Evolutionary conservation across 805 yeast species (phyloP).

Genomic region (Metschnikowia picachoensis): DNA sequence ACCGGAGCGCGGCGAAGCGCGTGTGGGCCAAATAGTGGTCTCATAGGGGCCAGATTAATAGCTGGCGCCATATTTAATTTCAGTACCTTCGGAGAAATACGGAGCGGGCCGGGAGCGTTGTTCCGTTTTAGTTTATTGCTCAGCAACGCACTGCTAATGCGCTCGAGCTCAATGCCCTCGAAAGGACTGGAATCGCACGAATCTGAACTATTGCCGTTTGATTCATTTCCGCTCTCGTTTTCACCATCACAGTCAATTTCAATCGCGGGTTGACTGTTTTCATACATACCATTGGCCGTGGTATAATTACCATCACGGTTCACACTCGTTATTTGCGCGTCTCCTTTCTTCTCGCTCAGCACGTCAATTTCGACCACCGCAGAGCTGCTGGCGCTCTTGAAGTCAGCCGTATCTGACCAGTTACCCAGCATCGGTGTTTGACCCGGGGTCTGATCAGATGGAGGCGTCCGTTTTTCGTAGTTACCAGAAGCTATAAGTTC

Average conservation of each 20-base stretch:
- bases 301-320: too few species aligned
- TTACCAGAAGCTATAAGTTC: slow-evolving; percentile 13
- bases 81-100: slow-evolving; percentile 3
- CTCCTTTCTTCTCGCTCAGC: background rate
- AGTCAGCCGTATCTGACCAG: slow-evolving; percentile 3
- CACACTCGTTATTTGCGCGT: background rate
- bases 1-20: slow-evolving; percentile 11
- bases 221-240: background rate
- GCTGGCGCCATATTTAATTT: slow-evolving; percentile 7
- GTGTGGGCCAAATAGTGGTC: slow-evolving; percentile 8
- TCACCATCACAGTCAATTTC: background rate
- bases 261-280: background rate
- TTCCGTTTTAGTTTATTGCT: slow-evolving; percentile 11
- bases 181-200: background rate
- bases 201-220: background rate
- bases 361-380: background rate
- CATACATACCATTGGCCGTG: too few species aligned
- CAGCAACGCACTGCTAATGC: slow-evolving; percentile 6
- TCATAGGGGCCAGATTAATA: slow-evolving; percentile 17
- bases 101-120: slow-evolving; percentile 14
- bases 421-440: background rate
- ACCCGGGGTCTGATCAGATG: background rate
- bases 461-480: slow-evolving; percentile 2
- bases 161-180: slow-evolving; percentile 8
- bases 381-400: background rate